Base-by-base conservation (phyloP, 2,329 filamentous ascomycete species). In the Aotearoamyces nothofagi region DNA sequence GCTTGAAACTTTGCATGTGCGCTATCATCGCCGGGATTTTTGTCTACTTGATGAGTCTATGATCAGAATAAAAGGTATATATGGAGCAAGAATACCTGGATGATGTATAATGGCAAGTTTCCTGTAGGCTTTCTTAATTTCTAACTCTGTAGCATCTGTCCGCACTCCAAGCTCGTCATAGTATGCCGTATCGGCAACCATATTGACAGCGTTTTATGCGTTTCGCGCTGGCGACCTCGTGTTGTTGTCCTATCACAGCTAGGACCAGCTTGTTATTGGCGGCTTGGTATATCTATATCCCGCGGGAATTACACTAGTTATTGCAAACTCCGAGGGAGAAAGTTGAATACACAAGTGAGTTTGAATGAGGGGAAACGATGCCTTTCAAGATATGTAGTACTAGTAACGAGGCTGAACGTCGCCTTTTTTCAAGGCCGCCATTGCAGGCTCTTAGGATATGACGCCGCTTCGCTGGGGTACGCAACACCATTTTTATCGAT, bases 81-180 rank as follows among this genome's bases (percentile, higher is more conserved):
- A n/a, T 13, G n/a, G 4, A n/a, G 9, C 11, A 31, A 31, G 16
- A 15, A 7, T 35, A 47, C 49, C 49, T 32, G 49, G 49, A 41
- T 94, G 87, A 47, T 92, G 82, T 42, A 86, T 71, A 54, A 96
- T 94, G 43, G 90, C 90, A 42, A 90, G 69, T 59, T 87, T 94
- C 51, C 86, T 74, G 58, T 94, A 94, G 15, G 86, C 86, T 61
- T 93, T 93, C 57, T 94, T 94, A 58, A 94, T 94, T 52, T 94
- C 84, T 28, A 93, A 69, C 53, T 87, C 81, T 22, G 81, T 78
- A 16, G 86, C 87, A 32, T 78, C 82, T 40, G 83, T 77, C 57
- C 76, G 63, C 46, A 94, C 84, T 49, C 79, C 81, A 22, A 94
- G 65, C 23, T 25, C 8, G 8, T 14, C 9, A 8, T 50, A 50